Conservation (phyloP, 2,329 filamentous ascomycete species). For the Cryphonectria radicalis region DNA sequence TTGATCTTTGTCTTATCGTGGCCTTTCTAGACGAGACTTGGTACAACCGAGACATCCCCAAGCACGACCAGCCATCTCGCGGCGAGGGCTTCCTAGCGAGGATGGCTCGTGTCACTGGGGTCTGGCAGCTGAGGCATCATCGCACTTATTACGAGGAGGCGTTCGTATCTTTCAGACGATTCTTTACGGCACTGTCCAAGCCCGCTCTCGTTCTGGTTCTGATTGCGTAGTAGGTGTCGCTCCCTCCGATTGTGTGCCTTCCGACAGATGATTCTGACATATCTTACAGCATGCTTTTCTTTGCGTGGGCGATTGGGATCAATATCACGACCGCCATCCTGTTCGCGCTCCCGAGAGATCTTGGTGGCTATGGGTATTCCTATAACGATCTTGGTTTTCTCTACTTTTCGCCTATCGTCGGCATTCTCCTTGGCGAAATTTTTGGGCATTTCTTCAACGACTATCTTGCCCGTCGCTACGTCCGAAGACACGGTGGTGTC, state of each 20-base stretch:
- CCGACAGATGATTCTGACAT: not conserved
- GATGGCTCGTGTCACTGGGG: constrained; percentile 1
- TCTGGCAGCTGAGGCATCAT: constrained; percentile 12
- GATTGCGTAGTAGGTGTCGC: constrained; percentile 6
- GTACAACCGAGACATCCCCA: constrained; percentile 11
- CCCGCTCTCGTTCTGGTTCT: constrained; percentile 5
- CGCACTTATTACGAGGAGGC: constrained; percentile 4
- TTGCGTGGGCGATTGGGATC: constrained; percentile 46
- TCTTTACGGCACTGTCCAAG: not conserved
- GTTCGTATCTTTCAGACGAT: constrained; percentile 10
- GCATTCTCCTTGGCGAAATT: constrained; percentile 49
- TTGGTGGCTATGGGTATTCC: constrained; percentile 47
- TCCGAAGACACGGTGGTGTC: constrained; percentile 34
- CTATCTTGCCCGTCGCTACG: constrained; percentile 41
- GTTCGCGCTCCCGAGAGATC: constrained; percentile 43
- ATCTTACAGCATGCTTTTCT: constrained; percentile 30
- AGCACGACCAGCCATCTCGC: not conserved
- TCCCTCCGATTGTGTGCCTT: not conserved
- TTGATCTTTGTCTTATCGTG: constrained; percentile 37
- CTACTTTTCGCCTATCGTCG: constrained; percentile 53
- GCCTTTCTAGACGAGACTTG: constrained; percentile 21
- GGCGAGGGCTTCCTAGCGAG: not conserved
- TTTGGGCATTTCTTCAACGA: constrained; percentile 54
- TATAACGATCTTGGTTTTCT: constrained; percentile 43
- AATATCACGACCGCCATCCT: constrained; percentile 49